A percentile compares a stretch with the other conserved stretches of the same genome.
phyloP scores from a whole-genome alignment of 2,329 filamentous ascomycete genomes.

The Cadophora luteo-olivacea region DNA sequence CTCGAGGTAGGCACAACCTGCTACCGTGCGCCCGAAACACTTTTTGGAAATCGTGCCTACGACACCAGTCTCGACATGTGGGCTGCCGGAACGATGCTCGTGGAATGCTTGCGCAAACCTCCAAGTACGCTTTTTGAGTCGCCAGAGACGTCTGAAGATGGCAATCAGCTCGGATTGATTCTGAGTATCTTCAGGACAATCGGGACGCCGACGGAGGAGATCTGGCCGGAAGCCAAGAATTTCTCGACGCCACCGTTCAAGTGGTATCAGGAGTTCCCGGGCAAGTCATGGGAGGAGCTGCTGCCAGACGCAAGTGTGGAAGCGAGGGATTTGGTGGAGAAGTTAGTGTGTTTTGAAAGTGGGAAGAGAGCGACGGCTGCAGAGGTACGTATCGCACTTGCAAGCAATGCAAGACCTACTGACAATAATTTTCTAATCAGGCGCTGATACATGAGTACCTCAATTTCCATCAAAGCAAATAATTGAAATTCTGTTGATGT shows the following conservation, averaged over 20 bases:
- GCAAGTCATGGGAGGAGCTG: constrained; percentile 71
- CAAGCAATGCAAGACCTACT: background rate
- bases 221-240: constrained; percentile 79
- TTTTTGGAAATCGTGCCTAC: constrained; percentile 85
- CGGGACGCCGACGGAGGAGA: constrained; percentile 80
- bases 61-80: constrained; percentile 81
- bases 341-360: constrained; percentile 76
- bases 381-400: constrained; percentile 53
- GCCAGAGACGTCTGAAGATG: constrained; percentile 73
- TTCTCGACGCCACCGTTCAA: constrained; percentile 85
- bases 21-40: constrained; percentile 87
- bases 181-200: constrained; percentile 91
- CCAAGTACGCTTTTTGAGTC: constrained; percentile 80
- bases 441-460: constrained; percentile 22
- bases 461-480: background rate
- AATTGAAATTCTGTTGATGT: background rate
- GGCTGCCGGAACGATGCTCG: constrained; percentile 83
- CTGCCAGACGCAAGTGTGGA: constrained; percentile 64
- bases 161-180: constrained; percentile 90
- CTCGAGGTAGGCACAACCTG: constrained; percentile 92
- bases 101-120: constrained; percentile 68
- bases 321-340: constrained; percentile 69
- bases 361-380: constrained; percentile 69
- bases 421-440: constrained; percentile 3
- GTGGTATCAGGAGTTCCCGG: constrained; percentile 80